Evolutionary conservation across 1,139 yeast genomes (phyloP).

Genomic region (Zhuliangozyma parablackwelliae): DNA sequence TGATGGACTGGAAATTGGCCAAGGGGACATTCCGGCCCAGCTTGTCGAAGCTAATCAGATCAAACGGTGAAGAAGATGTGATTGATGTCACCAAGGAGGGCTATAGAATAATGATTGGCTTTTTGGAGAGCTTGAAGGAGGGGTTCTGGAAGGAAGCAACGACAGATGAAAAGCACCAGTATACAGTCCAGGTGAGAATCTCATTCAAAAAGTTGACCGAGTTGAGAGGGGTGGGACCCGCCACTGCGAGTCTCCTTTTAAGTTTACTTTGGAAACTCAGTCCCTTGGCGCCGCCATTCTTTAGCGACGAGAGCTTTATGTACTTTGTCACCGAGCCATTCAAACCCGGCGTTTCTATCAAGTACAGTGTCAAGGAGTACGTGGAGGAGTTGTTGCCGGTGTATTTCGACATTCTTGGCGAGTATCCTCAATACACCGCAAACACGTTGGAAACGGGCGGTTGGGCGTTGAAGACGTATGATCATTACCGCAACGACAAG

Average conservation of each 20-base stretch:
- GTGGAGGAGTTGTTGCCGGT: constrained; percentile 29
- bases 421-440: constrained; percentile 12
- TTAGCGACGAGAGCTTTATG: constrained; percentile 45
- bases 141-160: constrained; percentile 8
- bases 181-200: constrained; percentile 15
- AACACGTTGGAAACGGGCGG: constrained; percentile 30
- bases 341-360: constrained; percentile 28
- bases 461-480: constrained; percentile 34
- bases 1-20: constrained; percentile 50
- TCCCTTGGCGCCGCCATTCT: constrained; percentile 39
- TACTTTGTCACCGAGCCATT: constrained; percentile 29
- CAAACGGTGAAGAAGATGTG: constrained; percentile 29
- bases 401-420: constrained; percentile 14
- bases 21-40: constrained; percentile 46
- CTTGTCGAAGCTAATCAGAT: constrained; percentile 36
- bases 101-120: constrained; percentile 19
- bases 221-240: constrained; percentile 48
- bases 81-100: constrained; percentile 26
- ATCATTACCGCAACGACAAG: constrained; percentile 19
- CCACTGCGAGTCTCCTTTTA: constrained; percentile 43
- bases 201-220: constrained; percentile 28
- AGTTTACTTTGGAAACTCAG: constrained; percentile 26
- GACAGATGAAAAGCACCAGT: constrained; percentile 10
- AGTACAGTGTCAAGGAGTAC: constrained; percentile 42
- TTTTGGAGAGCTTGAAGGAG: constrained; percentile 7